Evolutionary conservation across 345 rosid genomes (phyloP), one percentile per base, ranked within the genome.

Genomic region (Pistacia vera): DNA sequence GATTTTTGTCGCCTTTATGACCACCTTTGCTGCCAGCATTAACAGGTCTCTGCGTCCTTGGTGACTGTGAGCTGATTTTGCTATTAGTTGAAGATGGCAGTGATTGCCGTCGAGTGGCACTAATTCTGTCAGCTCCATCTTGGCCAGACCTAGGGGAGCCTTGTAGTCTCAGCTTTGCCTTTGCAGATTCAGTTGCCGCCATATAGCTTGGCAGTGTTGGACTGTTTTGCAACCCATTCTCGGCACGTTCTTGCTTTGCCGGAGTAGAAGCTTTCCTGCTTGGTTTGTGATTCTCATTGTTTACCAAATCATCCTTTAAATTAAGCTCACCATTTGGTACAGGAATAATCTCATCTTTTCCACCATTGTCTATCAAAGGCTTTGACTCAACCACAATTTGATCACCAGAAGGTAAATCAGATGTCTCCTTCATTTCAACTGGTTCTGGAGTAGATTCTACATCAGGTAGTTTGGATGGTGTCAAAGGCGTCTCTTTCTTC

Each of bases 101-200:
- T 79, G 98, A 95, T 73, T 89, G 90, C 33, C 96, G 97, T 41
- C 98, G 89, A 0, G 90, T 82, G 74, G 62, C 64, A 65, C 38
- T 89, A 75, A 62, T 83, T 86, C 88, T 91, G 77, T 91, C 97
- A 67, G 83, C 75, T 41, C 70, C 84, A 0, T 93, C 97, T 73
- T 88, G 92, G 78, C 85, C 85, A 49, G 89, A 74, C 76, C 84
- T 82, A 64, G 91, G 94, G 60, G 98, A 93, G 60, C 91, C 92
- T 82, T 91, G 97, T 12, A 84, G 85, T 82, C 93, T 90, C 81
- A 91, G 85, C 79, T 95, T 93, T 70, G 97, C 98, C 90, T 91
- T 95, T 1, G 95, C 98, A 28, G 98, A 93, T 86, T 82, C 86
- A 63, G 98, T 95, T 62, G 97, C 97, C 80, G 87, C 90, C 98